Evolutionary conservation across 164 flowering plant species (phyloP).

Genomic region (Piper betle): DNA sequence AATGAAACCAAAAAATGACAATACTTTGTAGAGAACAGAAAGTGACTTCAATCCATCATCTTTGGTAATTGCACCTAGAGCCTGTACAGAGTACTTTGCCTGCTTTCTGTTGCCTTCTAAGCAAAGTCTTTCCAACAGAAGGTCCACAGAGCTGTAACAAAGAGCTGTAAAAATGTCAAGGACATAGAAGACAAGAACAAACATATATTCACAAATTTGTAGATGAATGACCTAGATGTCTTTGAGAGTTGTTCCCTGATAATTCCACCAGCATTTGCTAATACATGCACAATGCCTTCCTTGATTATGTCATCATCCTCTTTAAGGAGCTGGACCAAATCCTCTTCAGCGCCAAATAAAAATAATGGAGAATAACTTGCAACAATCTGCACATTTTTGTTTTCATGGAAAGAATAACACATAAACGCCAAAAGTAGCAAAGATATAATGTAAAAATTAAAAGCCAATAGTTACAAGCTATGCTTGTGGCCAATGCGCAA

Average conservation of each 20-base stretch:
- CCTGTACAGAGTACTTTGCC: conserved; percentile 97
- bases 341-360: conserved; percentile 63
- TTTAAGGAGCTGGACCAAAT: conserved; percentile 65
- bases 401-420: neutral
- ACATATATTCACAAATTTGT: too few species aligned
- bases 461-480: neutral
- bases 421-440: neutral
- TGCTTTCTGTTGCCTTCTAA: conserved; percentile 88
- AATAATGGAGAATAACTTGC: conserved; percentile 65
- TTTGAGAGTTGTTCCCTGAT: conserved; percentile 73
- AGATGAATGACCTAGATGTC: conserved; percentile 43
- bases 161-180: conserved; percentile 1
- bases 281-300: conserved; percentile 75
- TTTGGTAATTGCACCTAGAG: conserved; percentile 84
- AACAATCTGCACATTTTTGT: conserved; percentile 43
- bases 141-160: conserved; percentile 75
- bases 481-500: too few species aligned
- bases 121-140: conserved; percentile 73
- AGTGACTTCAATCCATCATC: conserved; percentile 97
- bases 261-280: conserved; percentile 92
- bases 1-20: neutral
- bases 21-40: conserved; percentile 91
- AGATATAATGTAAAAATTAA: too few species aligned
- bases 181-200: conserved; percentile 3
- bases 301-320: conserved; percentile 76